phyloP scores from a whole-genome alignment of 495 filamentous ascomycete species.

The Staphylotrichum tortipilum region DNA sequence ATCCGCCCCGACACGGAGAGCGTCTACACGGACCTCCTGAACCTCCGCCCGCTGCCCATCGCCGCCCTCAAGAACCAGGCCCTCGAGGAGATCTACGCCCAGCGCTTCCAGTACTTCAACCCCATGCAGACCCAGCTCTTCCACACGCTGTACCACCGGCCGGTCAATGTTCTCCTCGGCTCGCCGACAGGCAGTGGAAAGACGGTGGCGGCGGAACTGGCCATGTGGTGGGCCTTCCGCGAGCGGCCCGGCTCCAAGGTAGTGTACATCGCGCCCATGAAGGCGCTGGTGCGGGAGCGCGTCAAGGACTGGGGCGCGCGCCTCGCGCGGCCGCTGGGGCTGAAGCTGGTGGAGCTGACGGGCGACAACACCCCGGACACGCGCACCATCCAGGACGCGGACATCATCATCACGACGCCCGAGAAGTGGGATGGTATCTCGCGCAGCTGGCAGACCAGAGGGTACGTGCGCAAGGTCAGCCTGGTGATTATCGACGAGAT shows the following conservation, averaged over 20 bases:
- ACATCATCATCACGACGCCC: slow-evolving; percentile 97
- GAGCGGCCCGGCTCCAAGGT: slow-evolving; percentile 95
- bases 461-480: slow-evolving; percentile 90
- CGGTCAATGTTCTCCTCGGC: slow-evolving; percentile 87
- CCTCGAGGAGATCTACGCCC: slow-evolving; percentile 78
- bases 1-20: slow-evolving; percentile 97
- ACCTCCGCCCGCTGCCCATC: slow-evolving; percentile 85
- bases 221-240: slow-evolving; percentile 99
- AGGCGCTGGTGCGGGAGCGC: slow-evolving; percentile 91
- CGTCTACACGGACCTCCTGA: slow-evolving; percentile 86
- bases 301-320: slow-evolving; percentile 90
- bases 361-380: slow-evolving; percentile 98
- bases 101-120: slow-evolving; percentile 93
- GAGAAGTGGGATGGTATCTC: slow-evolving; percentile 99
- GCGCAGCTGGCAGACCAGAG: slow-evolving; percentile 93
- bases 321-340: slow-evolving; percentile 72
- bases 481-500: slow-evolving; percentile 99
- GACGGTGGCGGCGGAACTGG: slow-evolving; percentile 88
- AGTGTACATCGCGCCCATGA: slow-evolving; percentile 99
- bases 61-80: slow-evolving; percentile 78
- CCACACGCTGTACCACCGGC: slow-evolving; percentile 85
- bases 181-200: slow-evolving; percentile 97
- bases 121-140: slow-evolving; percentile 99
- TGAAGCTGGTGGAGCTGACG: slow-evolving; percentile 92
- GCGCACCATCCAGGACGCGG: slow-evolving; percentile 83